Evolutionary conservation across 1,284 basidiomycete genomes (phyloP).

Genomic region (Cutaneotrichosporon sp.): DNA sequence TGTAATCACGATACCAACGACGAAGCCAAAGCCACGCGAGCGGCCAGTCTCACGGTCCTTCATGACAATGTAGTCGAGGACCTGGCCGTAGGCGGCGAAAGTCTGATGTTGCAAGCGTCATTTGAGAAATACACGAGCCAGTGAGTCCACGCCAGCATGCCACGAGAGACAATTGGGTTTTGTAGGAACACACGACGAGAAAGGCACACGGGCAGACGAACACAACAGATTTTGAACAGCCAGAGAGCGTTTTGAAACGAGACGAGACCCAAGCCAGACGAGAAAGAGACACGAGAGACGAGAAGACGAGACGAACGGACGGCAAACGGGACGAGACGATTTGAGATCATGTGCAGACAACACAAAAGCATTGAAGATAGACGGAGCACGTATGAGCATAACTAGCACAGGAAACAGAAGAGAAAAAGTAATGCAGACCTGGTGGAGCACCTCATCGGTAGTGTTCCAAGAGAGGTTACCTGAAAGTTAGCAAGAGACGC

Average conservation of each 20-base stretch:
- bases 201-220: constrained; percentile 14
- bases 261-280: background rate
- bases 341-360: constrained; percentile 10
- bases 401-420: constrained; percentile 57
- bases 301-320: constrained; percentile 12
- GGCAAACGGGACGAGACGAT: constrained; percentile 8
- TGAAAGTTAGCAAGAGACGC: constrained; percentile 15
- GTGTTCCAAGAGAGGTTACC: constrained; percentile 66
- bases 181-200: background rate
- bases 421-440: constrained; percentile 55
- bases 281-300: constrained; percentile 3
- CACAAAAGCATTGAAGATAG: constrained; percentile 23
- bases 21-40: constrained; percentile 94
- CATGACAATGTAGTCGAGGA: constrained; percentile 76
- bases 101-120: constrained; percentile 28
- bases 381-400: constrained; percentile 55
- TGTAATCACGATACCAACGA: constrained; percentile 48
- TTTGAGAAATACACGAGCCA: constrained; percentile 1
- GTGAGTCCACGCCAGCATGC: background rate
- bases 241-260: background rate
- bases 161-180: too few species aligned
- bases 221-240: constrained; percentile 3
- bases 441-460: constrained; percentile 77
- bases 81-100: constrained; percentile 46
- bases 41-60: constrained; percentile 94